Base-by-base conservation (phyloP, 202 grass and related monocot species). In the Elaeis oleifera region DNA sequence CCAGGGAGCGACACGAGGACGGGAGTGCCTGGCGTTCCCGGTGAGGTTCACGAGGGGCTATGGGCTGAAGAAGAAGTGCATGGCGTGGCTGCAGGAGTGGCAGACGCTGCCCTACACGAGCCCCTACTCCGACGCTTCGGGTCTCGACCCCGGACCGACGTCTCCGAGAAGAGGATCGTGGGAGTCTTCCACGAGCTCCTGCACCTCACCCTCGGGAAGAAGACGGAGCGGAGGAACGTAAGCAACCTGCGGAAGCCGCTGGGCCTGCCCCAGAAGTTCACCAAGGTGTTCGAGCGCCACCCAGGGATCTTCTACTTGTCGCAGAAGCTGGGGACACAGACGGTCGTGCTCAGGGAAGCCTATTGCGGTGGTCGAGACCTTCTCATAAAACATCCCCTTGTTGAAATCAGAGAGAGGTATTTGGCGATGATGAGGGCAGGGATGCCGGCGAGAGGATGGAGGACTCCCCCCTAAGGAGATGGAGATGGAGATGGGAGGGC, bases 221-320 rank as follows among this genome's bases (percentile, higher is more conserved):
- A 81, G 56, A 95, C 79, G 0, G 79, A 82, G 28, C 75, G 85
- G 53, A 83, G 61, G 27, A 95, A 83, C 4, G 72, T 85, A 18
- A 95, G 89, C 82, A 95, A 89, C 63, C 81, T 95, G 73, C 81
- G 89, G 69, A 81, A 71, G 79, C 74, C 81, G n/a, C 79, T 89
- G 17, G 70, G 79, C 18, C 80, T 95, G 79, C 85, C 85, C 0
- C 82, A 89, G 58, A 95, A 95, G 70, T 95, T 95, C 52, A 95
- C 89, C 70, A 86, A 95, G 79, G 85, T 89, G 51, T 95, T 95
- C 13, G 82, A 89, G 76, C 84, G 85, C 59, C 85, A 95, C 23
- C 82, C 85, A 1, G 81, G 79, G 69, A 89, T 95, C 80, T 89
- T 95, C 76, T 95, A 95, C 65, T 66, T 95, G 25, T 89, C 89